Conservation (phyloP, 2,329 filamentous ascomycete genomes). For the Talaromyces pinophilus region DNA sequence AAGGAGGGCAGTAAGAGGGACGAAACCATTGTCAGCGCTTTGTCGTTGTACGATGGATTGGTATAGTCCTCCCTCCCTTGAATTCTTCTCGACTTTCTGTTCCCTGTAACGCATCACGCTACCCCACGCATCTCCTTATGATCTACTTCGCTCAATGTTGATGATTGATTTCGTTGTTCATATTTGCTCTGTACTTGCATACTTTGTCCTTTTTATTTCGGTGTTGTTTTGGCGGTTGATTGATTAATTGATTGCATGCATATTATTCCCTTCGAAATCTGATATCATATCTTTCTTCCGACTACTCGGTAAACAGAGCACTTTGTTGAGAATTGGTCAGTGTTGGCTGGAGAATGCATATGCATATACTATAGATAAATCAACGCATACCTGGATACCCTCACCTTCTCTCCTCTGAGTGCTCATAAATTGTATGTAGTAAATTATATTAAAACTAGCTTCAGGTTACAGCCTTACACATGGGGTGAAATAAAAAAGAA, state of each 20-base stretch:
- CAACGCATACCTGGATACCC: background rate
- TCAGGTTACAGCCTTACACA: too few species aligned
- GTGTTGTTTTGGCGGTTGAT: slow-evolving; percentile 24
- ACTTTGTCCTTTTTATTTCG: background rate
- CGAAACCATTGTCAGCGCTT: slow-evolving; percentile 95
- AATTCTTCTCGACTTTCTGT: background rate
- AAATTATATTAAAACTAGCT: too few species aligned
- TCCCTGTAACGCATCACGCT: background rate
- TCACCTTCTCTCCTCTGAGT: background rate
- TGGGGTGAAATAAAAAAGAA: too few species aligned
- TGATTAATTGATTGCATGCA: slow-evolving; percentile 21
- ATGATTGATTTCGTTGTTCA: slow-evolving; percentile 5
- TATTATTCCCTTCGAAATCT: background rate
- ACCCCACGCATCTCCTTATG: background rate
- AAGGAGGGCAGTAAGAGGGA: slow-evolving; percentile 99
- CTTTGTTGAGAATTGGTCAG: background rate
- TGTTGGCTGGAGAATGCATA: background rate
- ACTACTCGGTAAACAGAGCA: background rate
- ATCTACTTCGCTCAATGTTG: background rate
- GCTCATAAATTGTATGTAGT: background rate
- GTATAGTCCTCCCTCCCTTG: slow-evolving; percentile 57
- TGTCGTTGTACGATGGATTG: slow-evolving; percentile 93
- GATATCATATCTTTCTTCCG: background rate
- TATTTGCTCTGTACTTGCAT: slow-evolving; percentile 1
- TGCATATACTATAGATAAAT: background rate